These are phyloP conservation scores for Capronia epimyces DNA, from an alignment of 2,329 filamentous ascomycete species.

Conservation along the genomic window DNA sequence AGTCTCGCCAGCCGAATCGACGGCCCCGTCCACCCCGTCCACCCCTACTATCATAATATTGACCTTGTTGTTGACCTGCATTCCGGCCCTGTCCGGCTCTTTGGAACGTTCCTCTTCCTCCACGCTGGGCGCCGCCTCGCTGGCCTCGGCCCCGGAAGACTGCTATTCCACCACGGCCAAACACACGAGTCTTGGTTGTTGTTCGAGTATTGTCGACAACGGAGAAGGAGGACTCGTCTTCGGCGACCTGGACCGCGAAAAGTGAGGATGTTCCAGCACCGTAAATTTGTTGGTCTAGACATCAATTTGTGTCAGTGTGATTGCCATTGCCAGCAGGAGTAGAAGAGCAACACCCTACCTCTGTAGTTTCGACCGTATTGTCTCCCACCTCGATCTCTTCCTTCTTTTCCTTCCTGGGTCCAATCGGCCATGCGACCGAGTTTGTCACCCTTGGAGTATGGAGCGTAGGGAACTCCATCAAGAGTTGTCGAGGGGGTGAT, in stretches of 20 bases:
- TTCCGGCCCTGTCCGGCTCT: constrained; percentile 61
- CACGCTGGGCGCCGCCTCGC: constrained; percentile 67
- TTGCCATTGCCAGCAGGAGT: background rate
- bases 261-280: constrained; percentile 79
- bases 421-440: constrained; percentile 98
- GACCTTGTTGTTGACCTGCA: constrained; percentile 58
- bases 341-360: constrained; percentile 53
- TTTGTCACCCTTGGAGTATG: constrained; percentile 98
- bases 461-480: constrained; percentile 92
- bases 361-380: constrained; percentile 91
- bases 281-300: constrained; percentile 87
- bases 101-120: constrained; percentile 62
- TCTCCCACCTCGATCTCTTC: constrained; percentile 67
- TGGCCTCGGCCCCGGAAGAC: constrained; percentile 76
- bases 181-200: constrained; percentile 72
- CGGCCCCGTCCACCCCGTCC: constrained; percentile 68
- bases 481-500: constrained; percentile 80
- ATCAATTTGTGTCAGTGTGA: background rate
- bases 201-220: constrained; percentile 94
- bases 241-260: constrained; percentile 84
- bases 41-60: constrained; percentile 64
- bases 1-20: constrained; percentile 97
- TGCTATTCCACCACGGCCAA: constrained; percentile 77
- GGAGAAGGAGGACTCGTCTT: constrained; percentile 96
- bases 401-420: constrained; percentile 79